Evolutionary conservation across 1,284 basidiomycete genomes (phyloP).

Genomic region (Kalmanozyma brasiliensis): DNA sequence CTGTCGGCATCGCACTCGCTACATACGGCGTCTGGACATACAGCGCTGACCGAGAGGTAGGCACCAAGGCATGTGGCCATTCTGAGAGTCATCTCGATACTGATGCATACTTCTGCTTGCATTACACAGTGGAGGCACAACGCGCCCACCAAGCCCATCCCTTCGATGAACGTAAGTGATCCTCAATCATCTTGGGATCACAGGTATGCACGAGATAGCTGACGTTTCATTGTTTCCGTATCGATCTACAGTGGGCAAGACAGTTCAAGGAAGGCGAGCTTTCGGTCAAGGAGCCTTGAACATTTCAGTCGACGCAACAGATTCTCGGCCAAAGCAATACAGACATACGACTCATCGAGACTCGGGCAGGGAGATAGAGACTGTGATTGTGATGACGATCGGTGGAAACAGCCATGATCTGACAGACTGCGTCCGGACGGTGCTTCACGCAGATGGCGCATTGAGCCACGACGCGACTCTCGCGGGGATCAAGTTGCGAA

Average conservation of each 20-base stretch:
- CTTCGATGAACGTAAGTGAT: conserved; percentile 56
- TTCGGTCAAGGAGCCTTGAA: conserved; percentile 60
- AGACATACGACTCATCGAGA: neutral
- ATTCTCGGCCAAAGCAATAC: conserved; percentile 8
- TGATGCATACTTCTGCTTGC: neutral
- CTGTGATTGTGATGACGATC: too few relatives aligned
- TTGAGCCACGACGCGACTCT: neutral
- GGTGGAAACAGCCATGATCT: too few relatives aligned
- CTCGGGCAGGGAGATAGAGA: neutral
- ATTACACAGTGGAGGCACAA: conserved; percentile 62
- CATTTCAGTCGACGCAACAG: neutral
- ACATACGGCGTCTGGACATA: conserved; percentile 71
- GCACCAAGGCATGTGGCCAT: too few relatives aligned
- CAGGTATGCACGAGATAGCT: neutral
- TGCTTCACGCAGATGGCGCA: too few relatives aligned
- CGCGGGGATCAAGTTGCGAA: neutral
- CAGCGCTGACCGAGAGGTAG: conserved; percentile 71
- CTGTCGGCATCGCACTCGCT: conserved; percentile 69
- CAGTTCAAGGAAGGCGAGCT: conserved; percentile 66
- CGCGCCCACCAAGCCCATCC: conserved; percentile 61
- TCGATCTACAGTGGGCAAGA: conserved; percentile 58
- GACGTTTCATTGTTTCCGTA: neutral
- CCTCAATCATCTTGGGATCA: neutral
- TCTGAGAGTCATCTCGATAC: too few relatives aligned
- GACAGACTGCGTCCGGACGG: too few relatives aligned